Conservation (phyloP, 768 basidiomycete genomes). For the Kwoniella europaea region DNA sequence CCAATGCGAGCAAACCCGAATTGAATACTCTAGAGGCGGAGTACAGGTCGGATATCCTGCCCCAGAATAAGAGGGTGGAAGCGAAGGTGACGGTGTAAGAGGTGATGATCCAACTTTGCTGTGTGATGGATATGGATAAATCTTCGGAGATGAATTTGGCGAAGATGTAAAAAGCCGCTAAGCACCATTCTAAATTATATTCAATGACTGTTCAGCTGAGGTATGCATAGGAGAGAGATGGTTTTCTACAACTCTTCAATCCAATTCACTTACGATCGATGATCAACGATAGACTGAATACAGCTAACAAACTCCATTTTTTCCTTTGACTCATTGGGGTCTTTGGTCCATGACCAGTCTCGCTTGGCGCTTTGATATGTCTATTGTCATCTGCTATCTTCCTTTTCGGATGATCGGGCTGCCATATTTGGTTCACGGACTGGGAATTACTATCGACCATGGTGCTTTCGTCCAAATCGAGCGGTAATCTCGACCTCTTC, state of each 20-base stretch:
- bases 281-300: constrained; percentile 6
- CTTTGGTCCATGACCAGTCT: neutral
- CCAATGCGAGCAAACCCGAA: constrained; percentile 36
- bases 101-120: constrained; percentile 35
- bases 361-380: neutral
- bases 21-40: constrained; percentile 37
- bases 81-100: constrained; percentile 44
- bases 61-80: constrained; percentile 42
- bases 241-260: neutral
- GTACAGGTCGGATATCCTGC: constrained; percentile 45
- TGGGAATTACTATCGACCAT: neutral
- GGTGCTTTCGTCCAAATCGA: neutral
- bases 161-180: constrained; percentile 33
- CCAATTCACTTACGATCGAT: neutral
- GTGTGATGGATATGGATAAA: constrained; percentile 23
- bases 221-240: neutral
- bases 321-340: neutral
- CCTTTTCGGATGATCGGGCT: neutral
- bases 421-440: neutral
- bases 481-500: no score
- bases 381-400: neutral
- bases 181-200: constrained; percentile 1
- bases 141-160: constrained; percentile 32
- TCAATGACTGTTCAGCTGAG: neutral
- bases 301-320: constrained; percentile 3